These are phyloP conservation scores for Bipolaris gigantea DNA, from an alignment of 2,329 filamentous ascomycete species.

Conservation along the genomic window DNA sequence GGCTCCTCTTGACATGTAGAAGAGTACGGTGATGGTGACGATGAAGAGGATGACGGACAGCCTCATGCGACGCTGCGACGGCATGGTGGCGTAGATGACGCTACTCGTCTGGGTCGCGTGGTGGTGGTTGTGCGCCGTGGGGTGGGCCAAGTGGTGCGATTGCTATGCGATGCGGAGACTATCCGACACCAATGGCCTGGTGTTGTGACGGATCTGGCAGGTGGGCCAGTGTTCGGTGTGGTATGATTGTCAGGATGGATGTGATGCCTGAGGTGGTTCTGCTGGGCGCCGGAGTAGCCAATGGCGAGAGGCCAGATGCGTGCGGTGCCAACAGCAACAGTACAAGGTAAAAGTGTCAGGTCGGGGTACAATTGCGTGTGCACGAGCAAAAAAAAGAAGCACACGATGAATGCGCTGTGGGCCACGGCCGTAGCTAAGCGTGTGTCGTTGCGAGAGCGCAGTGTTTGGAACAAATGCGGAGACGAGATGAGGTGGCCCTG, in stretches of 20 bases:
- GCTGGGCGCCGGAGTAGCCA: constrained; percentile 1
- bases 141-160: too few species aligned
- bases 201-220: not conserved
- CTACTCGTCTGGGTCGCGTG: constrained; percentile 11
- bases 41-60: constrained; percentile 66
- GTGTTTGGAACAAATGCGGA: constrained; percentile 12
- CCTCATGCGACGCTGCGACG: constrained; percentile 64
- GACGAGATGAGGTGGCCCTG: constrained; percentile 10
- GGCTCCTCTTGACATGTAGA: constrained; percentile 72
- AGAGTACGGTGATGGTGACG: constrained; percentile 64
- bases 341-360: not conserved
- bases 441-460: not conserved
- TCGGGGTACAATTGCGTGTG: not conserved
- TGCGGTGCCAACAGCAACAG: not conserved
- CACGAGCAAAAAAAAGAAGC: constrained; percentile 2
- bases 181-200: not conserved
- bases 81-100: constrained; percentile 29
- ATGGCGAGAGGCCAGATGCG: not conserved
- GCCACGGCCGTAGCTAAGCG: constrained; percentile 1
- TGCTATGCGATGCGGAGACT: not conserved
- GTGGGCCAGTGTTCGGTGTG: not conserved
- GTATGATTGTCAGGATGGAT: not conserved
- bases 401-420: not conserved
- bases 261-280: not conserved
- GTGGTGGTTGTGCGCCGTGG: not conserved